A percentile compares a stretch with the other conserved stretches of the same genome.
These are phyloP conservation scores for Bacidia gigantensis DNA, from an alignment of 495 filamentous ascomycete species.

Conservation along the genomic window DNA sequence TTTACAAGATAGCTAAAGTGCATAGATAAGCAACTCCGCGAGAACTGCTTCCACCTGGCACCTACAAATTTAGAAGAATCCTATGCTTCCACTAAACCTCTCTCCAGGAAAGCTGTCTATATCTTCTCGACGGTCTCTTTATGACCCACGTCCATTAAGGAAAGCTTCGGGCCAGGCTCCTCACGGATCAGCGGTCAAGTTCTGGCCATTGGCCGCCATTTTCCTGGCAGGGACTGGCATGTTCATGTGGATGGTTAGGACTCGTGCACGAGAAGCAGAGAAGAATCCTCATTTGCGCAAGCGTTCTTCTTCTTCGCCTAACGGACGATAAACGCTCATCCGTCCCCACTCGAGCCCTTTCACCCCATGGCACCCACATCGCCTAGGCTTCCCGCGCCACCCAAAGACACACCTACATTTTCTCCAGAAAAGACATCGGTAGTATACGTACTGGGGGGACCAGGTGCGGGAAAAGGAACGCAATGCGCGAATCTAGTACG, in stretches of 20 bases:
- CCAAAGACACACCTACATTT: constrained; percentile 58
- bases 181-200: constrained; percentile 37
- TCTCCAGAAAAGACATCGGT: constrained; percentile 68
- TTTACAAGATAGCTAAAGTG: no score
- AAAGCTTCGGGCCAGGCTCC: constrained; percentile 5
- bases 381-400: constrained; percentile 34
- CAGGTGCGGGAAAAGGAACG: constrained; percentile 44
- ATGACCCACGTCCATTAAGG: background rate
- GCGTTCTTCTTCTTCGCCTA: background rate
- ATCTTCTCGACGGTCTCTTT: background rate
- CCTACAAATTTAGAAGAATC: background rate
- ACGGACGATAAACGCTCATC: constrained; percentile 4
- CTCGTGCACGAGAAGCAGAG: constrained; percentile 32
- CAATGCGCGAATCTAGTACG: constrained; percentile 80
- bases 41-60: background rate
- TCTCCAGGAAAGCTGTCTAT: background rate
- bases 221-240: constrained; percentile 42
- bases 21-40: background rate
- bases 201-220: constrained; percentile 52
- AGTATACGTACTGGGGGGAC: constrained; percentile 48
- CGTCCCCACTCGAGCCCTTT: constrained; percentile 2
- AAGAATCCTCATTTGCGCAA: background rate
- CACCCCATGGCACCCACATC: constrained; percentile 28
- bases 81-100: background rate
- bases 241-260: constrained; percentile 49